A percentile compares a stretch with the other conserved stretches of the same genome.
These are phyloP conservation scores for Plasmopara viticola DNA, from an alignment of 352 stramenopile genomes.

Conservation along the genomic window DNA sequence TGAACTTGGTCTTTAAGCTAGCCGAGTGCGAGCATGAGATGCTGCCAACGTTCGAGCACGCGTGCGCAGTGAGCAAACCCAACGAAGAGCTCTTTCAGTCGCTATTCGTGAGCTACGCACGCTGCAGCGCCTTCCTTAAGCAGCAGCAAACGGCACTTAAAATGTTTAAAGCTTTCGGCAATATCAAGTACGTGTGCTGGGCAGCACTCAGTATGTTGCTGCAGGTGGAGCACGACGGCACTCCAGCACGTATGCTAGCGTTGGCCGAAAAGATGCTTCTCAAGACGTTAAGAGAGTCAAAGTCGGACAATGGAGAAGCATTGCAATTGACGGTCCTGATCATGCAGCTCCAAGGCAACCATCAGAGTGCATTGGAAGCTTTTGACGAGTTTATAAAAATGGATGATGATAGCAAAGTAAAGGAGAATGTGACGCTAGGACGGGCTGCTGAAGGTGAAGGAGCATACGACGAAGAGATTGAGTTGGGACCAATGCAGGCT, in stretches of 20 bases:
- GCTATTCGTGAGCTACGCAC: slow-evolving; percentile 67
- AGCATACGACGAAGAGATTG: slow-evolving; percentile 78
- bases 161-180: slow-evolving; percentile 76
- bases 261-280: slow-evolving; percentile 78
- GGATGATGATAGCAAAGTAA: slow-evolving; percentile 13
- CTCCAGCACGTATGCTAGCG: slow-evolving; percentile 64
- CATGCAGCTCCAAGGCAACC: slow-evolving; percentile 64
- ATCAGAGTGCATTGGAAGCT: slow-evolving; percentile 49
- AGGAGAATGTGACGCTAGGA: slow-evolving; percentile 31
- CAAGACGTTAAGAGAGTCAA: slow-evolving; percentile 58
- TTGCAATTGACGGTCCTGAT: slow-evolving; percentile 67
- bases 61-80: slow-evolving; percentile 39
- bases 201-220: slow-evolving; percentile 78
- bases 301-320: slow-evolving; percentile 57
- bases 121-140: slow-evolving; percentile 66
- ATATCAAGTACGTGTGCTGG: slow-evolving; percentile 78
- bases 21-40: slow-evolving; percentile 69
- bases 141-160: slow-evolving; percentile 85
- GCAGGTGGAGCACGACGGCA: slow-evolving; percentile 61
- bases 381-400: slow-evolving; percentile 66
- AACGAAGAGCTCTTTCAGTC: slow-evolving; percentile 67
- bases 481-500: slow-evolving; percentile 71
- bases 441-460: slow-evolving; percentile 64
- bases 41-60: slow-evolving; percentile 68
- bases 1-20: slow-evolving; percentile 79